Percentiles rank a stretch among this genome's conserved stretches.
Conservation (phyloP, 192 early-diverging fungal genomes). For the Backusella parvicylindrica region DNA sequence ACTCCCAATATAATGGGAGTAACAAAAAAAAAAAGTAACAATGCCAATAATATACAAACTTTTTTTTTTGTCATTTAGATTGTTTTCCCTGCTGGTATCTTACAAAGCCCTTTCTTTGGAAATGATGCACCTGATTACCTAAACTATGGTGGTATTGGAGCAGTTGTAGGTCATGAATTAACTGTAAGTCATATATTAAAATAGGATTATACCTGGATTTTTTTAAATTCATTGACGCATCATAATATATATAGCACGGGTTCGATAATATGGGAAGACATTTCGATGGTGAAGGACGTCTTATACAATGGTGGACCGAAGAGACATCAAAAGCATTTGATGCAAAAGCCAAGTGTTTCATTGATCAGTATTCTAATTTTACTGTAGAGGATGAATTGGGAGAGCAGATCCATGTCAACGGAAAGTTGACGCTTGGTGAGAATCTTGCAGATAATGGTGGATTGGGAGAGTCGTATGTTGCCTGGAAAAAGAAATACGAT, state of each 20-base stretch:
- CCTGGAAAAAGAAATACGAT: conserved; percentile 35
- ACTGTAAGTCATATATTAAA: conserved; percentile 25
- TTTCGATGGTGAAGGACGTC: conserved; percentile 38
- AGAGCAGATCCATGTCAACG: conserved; percentile 45
- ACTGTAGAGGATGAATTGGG: conserved; percentile 40
- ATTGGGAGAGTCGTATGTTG: conserved; percentile 32
- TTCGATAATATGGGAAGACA: conserved; percentile 50
- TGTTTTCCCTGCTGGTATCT: conserved; percentile 52
- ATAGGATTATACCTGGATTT: no score
- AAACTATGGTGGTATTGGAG: conserved; percentile 62
- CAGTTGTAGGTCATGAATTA: conserved; percentile 52
- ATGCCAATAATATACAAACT: background rate
- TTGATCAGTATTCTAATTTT: conserved; percentile 57
- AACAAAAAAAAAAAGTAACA: background rate
- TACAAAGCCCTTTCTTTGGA: conserved; percentile 52
- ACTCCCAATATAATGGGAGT: background rate
- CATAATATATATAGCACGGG: conserved; percentile 42
- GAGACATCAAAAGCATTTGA: conserved; percentile 51
- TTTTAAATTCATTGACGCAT: no score
- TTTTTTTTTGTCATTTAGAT: conserved; percentile 19
- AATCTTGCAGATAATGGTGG: conserved; percentile 75
- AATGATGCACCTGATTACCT: conserved; percentile 47
- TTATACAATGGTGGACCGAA: conserved; percentile 68
- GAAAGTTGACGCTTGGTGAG: conserved; percentile 52
- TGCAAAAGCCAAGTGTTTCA: conserved; percentile 53